A percentile compares a stretch with the other conserved stretches of the same genome.
These are phyloP conservation scores for Sporothrix phasma DNA, from an alignment of 2,329 filamentous ascomycete species.

Conservation along the genomic window DNA sequence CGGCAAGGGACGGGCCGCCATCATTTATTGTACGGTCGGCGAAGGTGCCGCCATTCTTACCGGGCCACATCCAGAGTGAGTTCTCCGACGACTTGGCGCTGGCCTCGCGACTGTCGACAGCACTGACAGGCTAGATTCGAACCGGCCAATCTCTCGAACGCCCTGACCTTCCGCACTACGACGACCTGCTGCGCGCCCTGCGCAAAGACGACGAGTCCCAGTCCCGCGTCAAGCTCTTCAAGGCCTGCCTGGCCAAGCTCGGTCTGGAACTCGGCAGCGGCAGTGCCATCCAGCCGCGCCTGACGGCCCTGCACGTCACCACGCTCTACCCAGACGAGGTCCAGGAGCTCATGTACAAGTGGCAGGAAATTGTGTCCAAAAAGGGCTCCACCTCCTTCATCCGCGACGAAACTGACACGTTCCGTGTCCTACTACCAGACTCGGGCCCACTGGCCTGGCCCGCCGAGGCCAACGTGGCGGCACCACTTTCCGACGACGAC, in stretches of 20 bases:
- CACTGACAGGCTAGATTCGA: conserved; percentile 54
- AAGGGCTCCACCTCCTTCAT: conserved; percentile 62
- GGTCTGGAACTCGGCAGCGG: conserved; percentile 69
- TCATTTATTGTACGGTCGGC: conserved; percentile 75
- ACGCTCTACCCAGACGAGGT: conserved; percentile 50
- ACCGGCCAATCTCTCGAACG: conserved; percentile 62
- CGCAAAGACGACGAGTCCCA: conserved; percentile 51
- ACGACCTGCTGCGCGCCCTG: conserved; percentile 57
- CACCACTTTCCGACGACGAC: conserved; percentile 22
- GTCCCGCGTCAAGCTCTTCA: conserved; percentile 63
- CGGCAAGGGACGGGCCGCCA: conserved; percentile 61
- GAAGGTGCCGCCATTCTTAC: conserved; percentile 71
- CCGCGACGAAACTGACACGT: conserved; percentile 72
- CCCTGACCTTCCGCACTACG: conserved; percentile 58
- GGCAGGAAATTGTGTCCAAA: conserved; percentile 56
- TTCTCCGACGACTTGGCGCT: too few relatives aligned
- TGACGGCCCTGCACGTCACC: conserved; percentile 74
- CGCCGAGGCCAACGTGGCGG: conserved; percentile 8
- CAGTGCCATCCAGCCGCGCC: conserved; percentile 57
- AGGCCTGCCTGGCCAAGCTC: conserved; percentile 67
- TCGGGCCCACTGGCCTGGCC: conserved; percentile 26
- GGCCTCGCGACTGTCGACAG: too few relatives aligned
- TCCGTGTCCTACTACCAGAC: conserved; percentile 60
- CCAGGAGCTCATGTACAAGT: conserved; percentile 51
- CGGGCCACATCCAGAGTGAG: conserved; percentile 82